A percentile compares a stretch with the other conserved stretches of the same genome.
Conservation (phyloP, 768 basidiomycete species). For the Boletales sp. region DNA sequence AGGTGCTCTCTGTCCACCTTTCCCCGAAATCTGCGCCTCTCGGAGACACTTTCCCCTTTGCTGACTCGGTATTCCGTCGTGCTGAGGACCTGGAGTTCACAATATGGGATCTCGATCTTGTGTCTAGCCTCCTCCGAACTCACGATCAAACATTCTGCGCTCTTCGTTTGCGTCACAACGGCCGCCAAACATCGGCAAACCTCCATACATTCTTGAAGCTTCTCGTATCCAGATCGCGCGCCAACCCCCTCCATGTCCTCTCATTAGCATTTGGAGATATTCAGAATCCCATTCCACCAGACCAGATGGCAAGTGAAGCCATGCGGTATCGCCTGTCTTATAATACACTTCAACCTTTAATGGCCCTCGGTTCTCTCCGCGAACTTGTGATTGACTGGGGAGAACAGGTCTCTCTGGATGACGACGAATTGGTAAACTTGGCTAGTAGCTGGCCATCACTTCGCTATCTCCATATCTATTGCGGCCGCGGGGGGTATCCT, state of each 20-base stretch:
- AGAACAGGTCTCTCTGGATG: conserved; percentile 11
- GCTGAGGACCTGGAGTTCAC: background rate
- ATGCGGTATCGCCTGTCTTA: conserved; percentile 7
- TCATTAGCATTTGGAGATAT: background rate
- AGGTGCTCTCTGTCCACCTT: background rate
- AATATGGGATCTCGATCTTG: conserved; percentile 5
- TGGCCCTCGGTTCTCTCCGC: background rate
- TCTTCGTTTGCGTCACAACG: background rate
- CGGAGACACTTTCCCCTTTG: background rate
- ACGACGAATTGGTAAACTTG: conserved; percentile 2
- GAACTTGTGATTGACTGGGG: conserved; percentile 6
- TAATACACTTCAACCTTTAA: conserved; percentile 2
- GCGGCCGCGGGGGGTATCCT: conserved; percentile 4
- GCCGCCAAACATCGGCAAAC: background rate
- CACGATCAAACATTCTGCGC: conserved; percentile 3
- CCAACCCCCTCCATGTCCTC: background rate
- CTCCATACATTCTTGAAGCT: background rate
- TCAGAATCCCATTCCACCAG: background rate
- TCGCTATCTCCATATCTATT: background rate
- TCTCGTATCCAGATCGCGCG: background rate
- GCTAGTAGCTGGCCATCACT: conserved; percentile 9
- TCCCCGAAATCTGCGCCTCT: background rate
- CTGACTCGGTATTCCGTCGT: background rate
- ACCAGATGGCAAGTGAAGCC: conserved; percentile 3
- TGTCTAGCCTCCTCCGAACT: conserved; percentile 7